A percentile compares a stretch with the other conserved stretches of the same genome.
Conservation (phyloP, 2,329 filamentous ascomycete species). For the Pseudophaeomoniella oleicola region DNA sequence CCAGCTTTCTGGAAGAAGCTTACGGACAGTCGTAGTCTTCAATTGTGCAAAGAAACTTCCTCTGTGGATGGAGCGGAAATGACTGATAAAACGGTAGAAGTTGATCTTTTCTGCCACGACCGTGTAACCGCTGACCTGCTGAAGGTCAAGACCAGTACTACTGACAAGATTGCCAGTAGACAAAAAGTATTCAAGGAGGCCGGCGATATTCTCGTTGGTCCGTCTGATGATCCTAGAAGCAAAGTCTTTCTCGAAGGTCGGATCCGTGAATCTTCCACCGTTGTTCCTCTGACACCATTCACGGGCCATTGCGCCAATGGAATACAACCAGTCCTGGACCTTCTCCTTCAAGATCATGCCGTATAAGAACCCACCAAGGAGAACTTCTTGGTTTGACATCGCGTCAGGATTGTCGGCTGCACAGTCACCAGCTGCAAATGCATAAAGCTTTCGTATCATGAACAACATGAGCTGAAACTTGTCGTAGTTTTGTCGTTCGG, state of each 20-base stretch:
- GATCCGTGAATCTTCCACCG: constrained; percentile 52
- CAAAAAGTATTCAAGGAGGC: constrained; percentile 83
- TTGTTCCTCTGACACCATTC: constrained; percentile 41
- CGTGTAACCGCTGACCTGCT: constrained; percentile 88
- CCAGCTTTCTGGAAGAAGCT: constrained; percentile 92
- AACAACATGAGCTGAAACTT: constrained; percentile 91
- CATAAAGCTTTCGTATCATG: constrained; percentile 92
- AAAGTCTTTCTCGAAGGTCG: constrained; percentile 68
- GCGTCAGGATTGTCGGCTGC: constrained; percentile 92
- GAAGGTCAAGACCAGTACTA: constrained; percentile 81
- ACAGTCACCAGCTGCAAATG: constrained; percentile 83
- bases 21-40: constrained; percentile 93
- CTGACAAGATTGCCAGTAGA: constrained; percentile 90
- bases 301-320: constrained; percentile 36
- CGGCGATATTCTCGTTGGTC: constrained; percentile 78
- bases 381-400: constrained; percentile 86
- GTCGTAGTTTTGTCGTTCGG: constrained; percentile 68
- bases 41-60: constrained; percentile 97
- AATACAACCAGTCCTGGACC: constrained; percentile 76
- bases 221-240: constrained; percentile 60
- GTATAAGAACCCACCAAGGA: constrained; percentile 86
- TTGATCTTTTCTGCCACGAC: constrained; percentile 98
- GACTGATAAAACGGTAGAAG: constrained; percentile 94
- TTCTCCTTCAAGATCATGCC: constrained; percentile 92
- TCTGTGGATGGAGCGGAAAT: constrained; percentile 98